phyloP scores from a whole-genome alignment of 2,329 filamentous ascomycete genomes.

The Colletotrichum lindemuthianum region DNA sequence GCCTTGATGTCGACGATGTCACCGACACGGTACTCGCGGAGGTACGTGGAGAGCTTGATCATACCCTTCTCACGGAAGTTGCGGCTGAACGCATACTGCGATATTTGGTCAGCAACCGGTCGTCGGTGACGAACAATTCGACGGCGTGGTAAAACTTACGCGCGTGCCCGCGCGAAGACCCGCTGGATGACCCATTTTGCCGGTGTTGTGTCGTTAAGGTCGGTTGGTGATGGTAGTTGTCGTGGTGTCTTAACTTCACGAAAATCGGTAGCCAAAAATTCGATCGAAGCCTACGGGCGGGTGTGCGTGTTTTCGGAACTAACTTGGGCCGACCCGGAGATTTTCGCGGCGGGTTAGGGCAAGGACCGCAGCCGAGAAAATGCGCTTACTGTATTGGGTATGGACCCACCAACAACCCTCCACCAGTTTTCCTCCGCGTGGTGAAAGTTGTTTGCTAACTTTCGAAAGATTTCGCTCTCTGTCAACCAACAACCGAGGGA shows the following conservation, averaged over 20 bases:
- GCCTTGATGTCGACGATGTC: slow-evolving; percentile 99
- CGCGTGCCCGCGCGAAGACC: slow-evolving; percentile 89
- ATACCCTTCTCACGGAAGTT: slow-evolving; percentile 95
- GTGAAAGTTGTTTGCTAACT: slow-evolving; percentile 19
- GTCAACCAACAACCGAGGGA: slow-evolving; percentile 39
- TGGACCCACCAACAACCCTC: slow-evolving; percentile 2
- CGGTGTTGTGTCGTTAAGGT: slow-evolving; percentile 42
- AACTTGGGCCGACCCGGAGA: slow-evolving; percentile 8
- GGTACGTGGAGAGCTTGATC: slow-evolving; percentile 94
- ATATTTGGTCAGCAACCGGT: slow-evolving; percentile 45
- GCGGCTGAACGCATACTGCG: slow-evolving; percentile 89
- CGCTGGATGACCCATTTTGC: slow-evolving; percentile 86
- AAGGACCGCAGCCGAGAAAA: not conserved
- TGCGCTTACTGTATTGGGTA: not conserved
- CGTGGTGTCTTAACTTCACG: slow-evolving; percentile 19
- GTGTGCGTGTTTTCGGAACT: not conserved
- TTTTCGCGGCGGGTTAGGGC: not conserved
- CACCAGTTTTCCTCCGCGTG: not conserved
- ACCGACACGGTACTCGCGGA: slow-evolving; percentile 95
- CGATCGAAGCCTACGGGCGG: not conserved
- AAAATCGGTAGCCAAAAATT: slow-evolving; percentile 14
- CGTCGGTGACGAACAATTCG: slow-evolving; percentile 18
- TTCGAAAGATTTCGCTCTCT: slow-evolving; percentile 29
- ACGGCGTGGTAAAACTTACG: slow-evolving; percentile 61
- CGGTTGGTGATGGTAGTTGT: slow-evolving; percentile 32